These are phyloP conservation scores for Iris pallida DNA, from an alignment of 116 monocot genomes.

Conservation along the genomic window DNA sequence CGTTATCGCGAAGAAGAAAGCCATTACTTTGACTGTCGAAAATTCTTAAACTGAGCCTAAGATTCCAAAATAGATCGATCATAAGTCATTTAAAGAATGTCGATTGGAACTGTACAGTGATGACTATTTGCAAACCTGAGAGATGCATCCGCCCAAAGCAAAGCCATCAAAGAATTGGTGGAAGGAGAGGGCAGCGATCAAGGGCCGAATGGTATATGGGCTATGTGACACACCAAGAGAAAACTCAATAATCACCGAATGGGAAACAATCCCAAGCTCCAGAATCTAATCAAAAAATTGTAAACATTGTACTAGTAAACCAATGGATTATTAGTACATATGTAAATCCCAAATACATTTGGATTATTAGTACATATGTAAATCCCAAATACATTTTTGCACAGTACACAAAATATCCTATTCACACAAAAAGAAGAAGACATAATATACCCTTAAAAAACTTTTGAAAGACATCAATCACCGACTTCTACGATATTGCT, in stretches of 20 bases:
- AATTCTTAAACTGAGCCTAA: conserved; percentile 40
- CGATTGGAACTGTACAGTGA: neutral
- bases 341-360: too few species aligned
- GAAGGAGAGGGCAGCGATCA: conserved; percentile 83
- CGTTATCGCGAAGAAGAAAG: conserved; percentile 43
- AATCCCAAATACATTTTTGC: too few species aligned
- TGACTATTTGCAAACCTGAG: conserved; percentile 37
- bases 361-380: too few species aligned
- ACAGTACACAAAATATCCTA: too few species aligned
- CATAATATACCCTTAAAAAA: too few species aligned
- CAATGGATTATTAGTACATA: too few species aligned
- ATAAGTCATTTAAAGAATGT: neutral
- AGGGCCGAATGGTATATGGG: conserved; percentile 86
- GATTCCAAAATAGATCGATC: neutral
- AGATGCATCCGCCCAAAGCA: conserved; percentile 90
- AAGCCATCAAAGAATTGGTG: conserved; percentile 99
- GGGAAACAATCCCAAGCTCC: conserved; percentile 92
- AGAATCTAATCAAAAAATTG: too few species aligned
- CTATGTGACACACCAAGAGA: conserved; percentile 85
- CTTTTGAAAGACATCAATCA: too few species aligned
- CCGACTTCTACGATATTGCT: too few species aligned
- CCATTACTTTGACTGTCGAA: conserved; percentile 23
- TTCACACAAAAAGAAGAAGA: too few species aligned
- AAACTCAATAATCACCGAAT: conserved; percentile 91
- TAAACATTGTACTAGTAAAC: too few species aligned